Evolutionary conservation across 495 filamentous ascomycete genomes (phyloP).

Genomic region (Extremus antarcticus): DNA sequence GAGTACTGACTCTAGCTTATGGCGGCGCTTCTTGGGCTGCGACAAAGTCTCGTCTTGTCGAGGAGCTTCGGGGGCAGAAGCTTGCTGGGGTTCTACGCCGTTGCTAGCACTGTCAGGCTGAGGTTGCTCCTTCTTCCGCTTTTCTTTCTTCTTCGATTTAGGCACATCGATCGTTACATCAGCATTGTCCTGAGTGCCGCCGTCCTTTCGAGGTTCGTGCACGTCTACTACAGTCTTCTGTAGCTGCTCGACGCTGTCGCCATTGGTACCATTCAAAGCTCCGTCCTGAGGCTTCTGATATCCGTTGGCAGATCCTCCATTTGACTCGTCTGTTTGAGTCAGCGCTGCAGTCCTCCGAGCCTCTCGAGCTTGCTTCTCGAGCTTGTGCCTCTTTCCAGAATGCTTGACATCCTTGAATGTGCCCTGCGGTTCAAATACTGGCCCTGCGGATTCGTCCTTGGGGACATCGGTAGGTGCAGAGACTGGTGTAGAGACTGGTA

Average conservation of each 20-base stretch:
- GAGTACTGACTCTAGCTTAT: constrained; percentile 16
- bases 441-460: background rate
- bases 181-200: too few relatives aligned
- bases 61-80: background rate
- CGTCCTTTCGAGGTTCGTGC: background rate
- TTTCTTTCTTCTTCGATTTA: background rate
- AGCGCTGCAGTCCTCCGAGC: constrained; percentile 8
- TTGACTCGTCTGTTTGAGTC: constrained; percentile 6
- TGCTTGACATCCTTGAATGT: constrained; percentile 5
- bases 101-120: background rate
- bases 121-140: background rate
- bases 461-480: background rate
- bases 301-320: background rate
- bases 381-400: constrained; percentile 15
- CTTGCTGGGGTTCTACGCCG: background rate
- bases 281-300: background rate
- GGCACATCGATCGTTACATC: background rate
- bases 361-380: constrained; percentile 18
- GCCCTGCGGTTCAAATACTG: background rate
- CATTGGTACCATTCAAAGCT: too few relatives aligned
- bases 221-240: too few relatives aligned
- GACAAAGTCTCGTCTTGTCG: background rate
- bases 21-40: constrained; percentile 20
- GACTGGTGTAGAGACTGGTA: background rate
- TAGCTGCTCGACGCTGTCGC: too few relatives aligned